Evolutionary conservation across 2,329 filamentous ascomycete species (phyloP), one percentile per base, ranked within the genome.

Genomic region (Pseudocercospora cruenta): DNA sequence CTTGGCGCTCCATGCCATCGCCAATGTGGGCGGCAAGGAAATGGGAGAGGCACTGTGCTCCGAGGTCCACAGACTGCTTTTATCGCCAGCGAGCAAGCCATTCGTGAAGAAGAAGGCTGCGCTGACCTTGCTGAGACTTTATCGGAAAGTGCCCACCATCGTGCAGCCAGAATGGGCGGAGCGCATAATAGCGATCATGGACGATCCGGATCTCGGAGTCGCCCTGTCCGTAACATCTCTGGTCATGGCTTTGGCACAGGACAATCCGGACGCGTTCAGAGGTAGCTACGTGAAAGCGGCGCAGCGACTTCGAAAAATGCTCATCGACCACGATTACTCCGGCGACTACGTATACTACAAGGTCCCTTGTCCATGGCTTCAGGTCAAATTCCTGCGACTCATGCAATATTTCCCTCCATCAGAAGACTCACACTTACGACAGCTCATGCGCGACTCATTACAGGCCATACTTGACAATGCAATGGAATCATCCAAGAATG

Each of bases 21-120:
- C 95, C 67, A 99, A 99, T 78, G 94, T 99, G 19, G 95, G 96
- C 75, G 90, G 95, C 55, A 90, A 93, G 75, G 96, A 99, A 80
- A 97, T 99, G 92, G 95, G 94, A 71, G 95, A 99, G 80, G 93
- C 95, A 7, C 80, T 99, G 63, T 95, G 92, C 78, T 86, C 86
- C 49, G 96, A 99, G 80, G 95, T 99, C 33, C 95, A 99, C 79
- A 87, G 94, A 73, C 85, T 99, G 58, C 82, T 99, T 67, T 98
- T 99, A 71, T 97, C 94, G 66, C 95, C 95, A 51, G 90, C 90
- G 8, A 98, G 94, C 0, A 99, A 98, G 80, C 90, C 95, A 0
- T 99, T 99, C 73, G 95, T 99, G 67, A 99, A 99, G 86, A 99
- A 99, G 82, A 99, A 99, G 85, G 94, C 95, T 1, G 95, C 95